Base-by-base conservation (phyloP, 805 yeast species). In the Monosporozyma siamensis region DNA sequence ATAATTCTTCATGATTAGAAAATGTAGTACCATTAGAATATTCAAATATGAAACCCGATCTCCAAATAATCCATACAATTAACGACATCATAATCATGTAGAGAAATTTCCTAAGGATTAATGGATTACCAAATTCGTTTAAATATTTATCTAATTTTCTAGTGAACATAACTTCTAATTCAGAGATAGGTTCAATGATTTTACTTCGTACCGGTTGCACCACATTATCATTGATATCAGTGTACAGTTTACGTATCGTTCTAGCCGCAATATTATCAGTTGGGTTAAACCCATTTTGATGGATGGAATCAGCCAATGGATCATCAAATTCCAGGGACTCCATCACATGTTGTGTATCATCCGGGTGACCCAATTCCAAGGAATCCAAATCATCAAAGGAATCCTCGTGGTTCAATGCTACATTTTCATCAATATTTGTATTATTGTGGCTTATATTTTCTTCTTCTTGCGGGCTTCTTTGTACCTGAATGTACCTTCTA, bases 111-210 rank as follows among this genome's bases (percentile, higher is more conserved):
- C 80, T 82, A 17, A 87, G 77, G 30, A 89, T 80, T 38, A 86
- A 64, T 4, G 95, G 95, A 53, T 88, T 86, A 4, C 95, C 95
- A 15, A 82, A 49, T 45, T 73, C 72, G n/a, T 78, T 67, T 11
- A 88, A 63, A 25, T 68, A 59, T 24, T 65, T 59, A 50, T 87
- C 95, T 39, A 75, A 61, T 39, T 70, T 68, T 30, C 30, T 38
- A 21, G 38, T 27, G 10, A 47, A 18, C 4, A 30, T n/a, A 9
- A 26, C 11, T 11, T 42, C 36, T 9, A 47, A 24, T 27, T 66
- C 47, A 22, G 39, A 56, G 4, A 71, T 62, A 1, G 75, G 74
- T 11, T 51, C 38, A 2, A 64, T 51, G 7, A 72, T 32, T 11
- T 53, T 53, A 2, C 53, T 44, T 29, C 48, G 18, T 4, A 47